Evolutionary conservation across 305 asterid species (phyloP).

Genomic region (Fraxinus xanthoxyloides): DNA sequence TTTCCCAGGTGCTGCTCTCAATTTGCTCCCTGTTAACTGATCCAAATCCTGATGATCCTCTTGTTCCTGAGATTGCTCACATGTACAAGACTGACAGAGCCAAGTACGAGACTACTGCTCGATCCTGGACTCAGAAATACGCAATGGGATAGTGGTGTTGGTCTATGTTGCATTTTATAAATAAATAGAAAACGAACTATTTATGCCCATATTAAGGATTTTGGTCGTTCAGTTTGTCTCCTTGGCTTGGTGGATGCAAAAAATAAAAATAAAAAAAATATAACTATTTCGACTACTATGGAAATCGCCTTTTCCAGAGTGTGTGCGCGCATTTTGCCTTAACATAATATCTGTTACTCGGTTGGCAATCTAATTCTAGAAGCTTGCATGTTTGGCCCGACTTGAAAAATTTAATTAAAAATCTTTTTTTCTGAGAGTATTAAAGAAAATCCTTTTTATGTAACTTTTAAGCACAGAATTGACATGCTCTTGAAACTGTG

Average conservation of each 20-base stretch:
- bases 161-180: conserved; percentile 16
- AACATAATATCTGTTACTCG: too few species aligned
- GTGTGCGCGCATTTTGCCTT: neutral
- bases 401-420: neutral
- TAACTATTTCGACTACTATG: neutral
- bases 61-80: conserved; percentile 63
- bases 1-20: conserved; percentile 50
- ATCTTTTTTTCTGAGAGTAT: neutral
- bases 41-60: conserved; percentile 66
- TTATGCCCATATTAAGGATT: conserved; percentile 6
- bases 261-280: neutral
- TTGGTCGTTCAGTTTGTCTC: conserved; percentile 5
- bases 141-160: conserved; percentile 49
- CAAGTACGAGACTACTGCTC: conserved; percentile 58
- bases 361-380: neutral
- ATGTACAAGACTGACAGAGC: conserved; percentile 56
- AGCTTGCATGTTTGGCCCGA: neutral
- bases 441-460: neutral
- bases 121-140: conserved; percentile 63
- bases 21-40: conserved; percentile 64
- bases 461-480: neutral
- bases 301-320: neutral
- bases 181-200: conserved; percentile 25
- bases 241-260: conserved; percentile 13
- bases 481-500: neutral